Evolutionary conservation across 2,329 filamentous ascomycete species (phyloP).

Genomic region (Colletotrichum scovillei): DNA sequence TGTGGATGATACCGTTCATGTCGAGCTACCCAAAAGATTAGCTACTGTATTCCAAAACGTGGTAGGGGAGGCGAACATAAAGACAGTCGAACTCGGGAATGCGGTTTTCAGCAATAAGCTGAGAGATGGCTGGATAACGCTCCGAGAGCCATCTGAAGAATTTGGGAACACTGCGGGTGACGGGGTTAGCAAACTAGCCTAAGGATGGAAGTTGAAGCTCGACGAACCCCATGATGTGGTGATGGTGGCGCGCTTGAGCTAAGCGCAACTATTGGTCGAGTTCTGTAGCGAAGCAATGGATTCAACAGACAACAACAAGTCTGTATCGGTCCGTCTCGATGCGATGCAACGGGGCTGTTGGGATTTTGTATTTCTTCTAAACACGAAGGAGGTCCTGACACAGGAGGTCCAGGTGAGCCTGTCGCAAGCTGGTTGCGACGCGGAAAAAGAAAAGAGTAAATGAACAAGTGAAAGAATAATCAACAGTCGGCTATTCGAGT

Average conservation of each 20-base stretch:
- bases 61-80: constrained; percentile 68
- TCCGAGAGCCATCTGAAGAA: constrained; percentile 99
- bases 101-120: constrained; percentile 97
- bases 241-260: constrained; percentile 24
- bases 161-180: constrained; percentile 73
- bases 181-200: constrained; percentile 14
- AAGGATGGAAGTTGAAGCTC: background rate
- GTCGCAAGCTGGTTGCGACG: constrained; percentile 33
- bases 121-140: constrained; percentile 97
- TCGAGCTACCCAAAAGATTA: constrained; percentile 68
- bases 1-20: constrained; percentile 99
- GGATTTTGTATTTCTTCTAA: background rate
- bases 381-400: constrained; percentile 29
- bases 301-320: background rate
- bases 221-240: constrained; percentile 45
- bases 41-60: constrained; percentile 47
- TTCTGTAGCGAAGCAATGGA: background rate
- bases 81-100: constrained; percentile 99
- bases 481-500: constrained; percentile 16
- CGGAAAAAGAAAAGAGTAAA: constrained; percentile 25
- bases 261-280: constrained; percentile 16
- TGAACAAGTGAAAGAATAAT: constrained; percentile 35
- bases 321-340: constrained; percentile 6
- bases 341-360: constrained; percentile 3
- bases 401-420: constrained; percentile 25